Evolutionary conservation across 225 moss, liverwort and hornwort species (phyloP).

Genomic region (Bryoerythrophyllum caledonicum): DNA sequence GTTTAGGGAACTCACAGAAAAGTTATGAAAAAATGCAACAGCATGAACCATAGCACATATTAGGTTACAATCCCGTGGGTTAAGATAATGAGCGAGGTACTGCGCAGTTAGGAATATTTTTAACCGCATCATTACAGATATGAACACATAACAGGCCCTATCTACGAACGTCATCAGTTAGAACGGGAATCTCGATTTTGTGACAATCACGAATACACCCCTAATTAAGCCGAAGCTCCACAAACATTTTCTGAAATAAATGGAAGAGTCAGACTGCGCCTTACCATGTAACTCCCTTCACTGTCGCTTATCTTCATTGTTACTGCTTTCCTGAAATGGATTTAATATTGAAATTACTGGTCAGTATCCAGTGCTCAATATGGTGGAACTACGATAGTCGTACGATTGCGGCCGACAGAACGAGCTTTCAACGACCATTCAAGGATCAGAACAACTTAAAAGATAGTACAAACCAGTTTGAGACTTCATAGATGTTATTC

Average conservation of each 20-base stretch:
- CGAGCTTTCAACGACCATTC: conserved; percentile 12
- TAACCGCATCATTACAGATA: conserved; percentile 1
- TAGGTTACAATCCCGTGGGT: not conserved
- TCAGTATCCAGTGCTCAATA: conserved; percentile 13
- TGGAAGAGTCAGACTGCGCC: conserved; percentile 4
- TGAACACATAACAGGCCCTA: not conserved
- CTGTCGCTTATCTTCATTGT: conserved; percentile 49
- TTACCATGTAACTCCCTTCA: conserved; percentile 51
- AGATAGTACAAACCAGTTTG: conserved; percentile 14
- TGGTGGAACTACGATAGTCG: not conserved
- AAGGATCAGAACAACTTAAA: conserved; percentile 17
- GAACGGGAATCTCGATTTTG: not conserved
- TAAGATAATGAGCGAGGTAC: not conserved
- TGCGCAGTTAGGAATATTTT: not conserved
- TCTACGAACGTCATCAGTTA: conserved; percentile 1
- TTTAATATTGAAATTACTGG: not conserved
- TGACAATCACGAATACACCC: not conserved
- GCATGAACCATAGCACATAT: not conserved
- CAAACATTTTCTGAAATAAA: not conserved
- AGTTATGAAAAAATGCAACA: conserved; percentile 3
- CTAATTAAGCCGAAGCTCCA: conserved; percentile 11
- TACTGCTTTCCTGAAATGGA: conserved; percentile 3
- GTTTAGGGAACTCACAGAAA: conserved; percentile 20
- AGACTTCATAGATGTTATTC: conserved; percentile 1
- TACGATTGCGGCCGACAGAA: conserved; percentile 8